phyloP scores from a whole-genome alignment of 306 rosid species.

The Vigna unguiculata region DNA sequence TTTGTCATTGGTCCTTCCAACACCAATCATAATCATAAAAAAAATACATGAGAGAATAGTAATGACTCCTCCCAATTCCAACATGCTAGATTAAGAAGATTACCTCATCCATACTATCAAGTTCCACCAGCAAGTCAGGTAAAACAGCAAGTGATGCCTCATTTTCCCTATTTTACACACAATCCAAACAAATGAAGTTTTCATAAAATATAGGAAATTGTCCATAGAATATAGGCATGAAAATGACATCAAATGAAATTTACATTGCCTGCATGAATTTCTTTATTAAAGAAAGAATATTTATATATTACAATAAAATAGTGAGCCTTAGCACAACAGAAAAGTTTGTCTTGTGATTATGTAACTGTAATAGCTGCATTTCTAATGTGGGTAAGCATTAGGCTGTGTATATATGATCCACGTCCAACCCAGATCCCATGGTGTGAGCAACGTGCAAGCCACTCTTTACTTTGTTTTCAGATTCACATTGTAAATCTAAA shows the following conservation, averaged over 20 bases:
- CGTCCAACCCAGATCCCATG: neutral
- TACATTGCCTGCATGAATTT: slow-evolving; percentile 9
- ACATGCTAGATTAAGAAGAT: slow-evolving; percentile 29
- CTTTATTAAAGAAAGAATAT: neutral
- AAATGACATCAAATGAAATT: slow-evolving; percentile 17
- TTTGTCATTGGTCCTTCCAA: too few species aligned
- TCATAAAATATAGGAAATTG: slow-evolving; percentile 6
- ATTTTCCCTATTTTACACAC: slow-evolving; percentile 73
- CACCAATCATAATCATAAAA: neutral
- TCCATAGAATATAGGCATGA: slow-evolving; percentile 9
- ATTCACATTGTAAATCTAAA: slow-evolving; percentile 34
- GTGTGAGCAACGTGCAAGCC: neutral
- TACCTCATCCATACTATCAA: slow-evolving; percentile 95
- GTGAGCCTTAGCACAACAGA: neutral
- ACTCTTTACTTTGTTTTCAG: neutral
- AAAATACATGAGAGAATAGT: slow-evolving; percentile 9
- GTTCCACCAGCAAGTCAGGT: slow-evolving; percentile 88
- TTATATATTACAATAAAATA: neutral
- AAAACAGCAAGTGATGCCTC: slow-evolving; percentile 99
- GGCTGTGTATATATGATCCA: neutral
- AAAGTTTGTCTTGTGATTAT: neutral
- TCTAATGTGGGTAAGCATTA: neutral
- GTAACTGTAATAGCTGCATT: neutral
- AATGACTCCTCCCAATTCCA: slow-evolving; percentile 26
- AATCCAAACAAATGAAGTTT: slow-evolving; percentile 6